These are phyloP conservation scores for Begonia loranthoides DNA, from an alignment of 306 rosid genomes.

Conservation along the genomic window DNA sequence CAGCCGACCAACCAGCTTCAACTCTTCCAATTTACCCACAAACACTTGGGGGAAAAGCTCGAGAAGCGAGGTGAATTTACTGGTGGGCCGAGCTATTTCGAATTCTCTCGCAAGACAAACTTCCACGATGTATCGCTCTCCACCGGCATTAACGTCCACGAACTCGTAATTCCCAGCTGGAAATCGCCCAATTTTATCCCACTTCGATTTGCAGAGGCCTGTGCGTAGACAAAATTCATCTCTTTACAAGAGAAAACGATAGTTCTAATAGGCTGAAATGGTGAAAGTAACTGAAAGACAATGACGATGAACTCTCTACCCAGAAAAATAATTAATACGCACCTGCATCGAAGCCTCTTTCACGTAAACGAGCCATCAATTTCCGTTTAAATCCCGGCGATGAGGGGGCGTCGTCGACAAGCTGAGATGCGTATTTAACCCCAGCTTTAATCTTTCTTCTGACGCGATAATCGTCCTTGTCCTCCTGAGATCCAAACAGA, in stretches of 20 bases:
- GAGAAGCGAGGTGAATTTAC: constrained; percentile 31
- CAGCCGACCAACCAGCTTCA: constrained; percentile 35
- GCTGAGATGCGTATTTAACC: constrained; percentile 21
- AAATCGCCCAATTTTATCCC: constrained; percentile 38
- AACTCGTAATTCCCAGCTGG: constrained; percentile 63
- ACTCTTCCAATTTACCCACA: constrained; percentile 41
- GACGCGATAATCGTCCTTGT: constrained; percentile 11
- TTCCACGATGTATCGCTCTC: constrained; percentile 56
- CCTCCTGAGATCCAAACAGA: constrained; percentile 16
- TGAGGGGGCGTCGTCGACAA: constrained; percentile 14
- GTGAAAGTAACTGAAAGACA: too few species aligned
- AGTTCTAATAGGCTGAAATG: too few species aligned
- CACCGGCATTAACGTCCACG: constrained; percentile 34
- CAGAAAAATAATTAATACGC: too few species aligned
- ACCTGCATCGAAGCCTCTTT: constrained; percentile 81
- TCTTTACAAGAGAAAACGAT: too few species aligned
- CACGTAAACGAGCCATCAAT: constrained; percentile 51
- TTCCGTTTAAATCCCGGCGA: constrained; percentile 37
- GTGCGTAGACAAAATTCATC: constrained; percentile 1
- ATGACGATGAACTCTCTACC: too few species aligned
- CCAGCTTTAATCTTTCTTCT: constrained; percentile 26
- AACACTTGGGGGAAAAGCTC: constrained; percentile 41
- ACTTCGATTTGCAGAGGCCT: constrained; percentile 85
- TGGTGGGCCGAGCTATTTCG: constrained; percentile 68
- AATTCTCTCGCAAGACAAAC: constrained; percentile 34